Conservation (phyloP, 345 rosid species). For the Citrus unshiu region DNA sequence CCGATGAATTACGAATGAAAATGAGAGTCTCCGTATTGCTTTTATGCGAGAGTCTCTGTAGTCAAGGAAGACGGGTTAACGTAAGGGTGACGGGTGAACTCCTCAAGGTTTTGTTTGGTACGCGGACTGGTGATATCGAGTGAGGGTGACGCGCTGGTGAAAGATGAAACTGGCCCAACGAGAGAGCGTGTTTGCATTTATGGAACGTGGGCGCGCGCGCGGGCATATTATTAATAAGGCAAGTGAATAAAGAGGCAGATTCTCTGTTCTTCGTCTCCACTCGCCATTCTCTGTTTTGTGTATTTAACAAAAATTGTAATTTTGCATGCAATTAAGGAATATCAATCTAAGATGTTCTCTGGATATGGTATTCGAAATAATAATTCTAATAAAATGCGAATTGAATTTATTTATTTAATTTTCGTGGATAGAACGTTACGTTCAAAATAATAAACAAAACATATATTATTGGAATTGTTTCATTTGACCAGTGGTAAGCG, state of each 20-base stretch:
- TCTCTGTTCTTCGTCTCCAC: background rate
- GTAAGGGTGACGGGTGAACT: slow-evolving; percentile 1
- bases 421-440: background rate
- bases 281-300: background rate
- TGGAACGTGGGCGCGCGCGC: background rate
- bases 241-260: background rate
- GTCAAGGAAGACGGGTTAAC: background rate
- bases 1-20: background rate
- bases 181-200: background rate
- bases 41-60: background rate
- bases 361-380: background rate
- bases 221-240: background rate
- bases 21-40: background rate
- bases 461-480: background rate
- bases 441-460: background rate
- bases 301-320: background rate
- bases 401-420: background rate
- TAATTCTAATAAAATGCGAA: background rate
- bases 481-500: background rate
- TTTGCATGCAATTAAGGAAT: background rate
- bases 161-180: background rate
- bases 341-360: background rate
- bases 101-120: background rate
- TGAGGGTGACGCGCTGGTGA: background rate
- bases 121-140: background rate